Evolutionary conservation across 495 filamentous ascomycete genomes (phyloP).

Genomic region (Amorphotheca resinae): DNA sequence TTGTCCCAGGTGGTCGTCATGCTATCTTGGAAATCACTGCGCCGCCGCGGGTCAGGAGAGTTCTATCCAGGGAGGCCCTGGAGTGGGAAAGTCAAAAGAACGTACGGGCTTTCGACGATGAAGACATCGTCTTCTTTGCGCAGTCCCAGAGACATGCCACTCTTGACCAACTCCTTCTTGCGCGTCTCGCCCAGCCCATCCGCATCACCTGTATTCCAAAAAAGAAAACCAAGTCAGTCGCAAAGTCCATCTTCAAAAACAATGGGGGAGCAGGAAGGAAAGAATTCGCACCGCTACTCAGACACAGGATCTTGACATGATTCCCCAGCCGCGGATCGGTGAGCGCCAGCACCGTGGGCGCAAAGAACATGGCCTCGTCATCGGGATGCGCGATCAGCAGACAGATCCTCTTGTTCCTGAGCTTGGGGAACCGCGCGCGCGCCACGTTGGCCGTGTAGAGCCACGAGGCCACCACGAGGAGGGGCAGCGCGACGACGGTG

Average conservation of each 20-base stretch:
- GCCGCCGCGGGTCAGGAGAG: too few relatives aligned
- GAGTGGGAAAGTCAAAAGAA: too few relatives aligned
- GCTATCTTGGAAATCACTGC: constrained; percentile 67
- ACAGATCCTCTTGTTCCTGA: constrained; percentile 70
- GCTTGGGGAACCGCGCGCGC: constrained; percentile 47
- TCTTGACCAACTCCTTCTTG: constrained; percentile 70
- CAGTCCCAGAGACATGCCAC: constrained; percentile 62
- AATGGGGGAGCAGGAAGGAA: not conserved
- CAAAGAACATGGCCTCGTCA: constrained; percentile 99
- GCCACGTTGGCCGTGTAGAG: constrained; percentile 44
- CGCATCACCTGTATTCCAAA: constrained; percentile 73
- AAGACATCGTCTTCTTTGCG: constrained; percentile 61
- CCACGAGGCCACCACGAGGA: constrained; percentile 42
- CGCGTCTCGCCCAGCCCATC: constrained; percentile 74
- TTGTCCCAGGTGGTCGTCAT: constrained; percentile 68
- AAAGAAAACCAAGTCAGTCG: constrained; percentile 4
- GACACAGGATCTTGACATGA: constrained; percentile 83
- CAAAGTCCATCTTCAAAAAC: not conserved
- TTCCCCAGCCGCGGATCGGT: constrained; percentile 65
- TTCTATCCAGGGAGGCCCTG: too few relatives aligned
- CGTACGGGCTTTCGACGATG: constrained; percentile 58
- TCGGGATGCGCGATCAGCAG: constrained; percentile 94
- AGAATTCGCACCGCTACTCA: constrained; percentile 56
- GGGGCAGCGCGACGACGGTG: constrained; percentile 39
- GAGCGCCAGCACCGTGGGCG: constrained; percentile 71